phyloP scores from a whole-genome alignment of 768 basidiomycete genomes.

The Collybia nuda region DNA sequence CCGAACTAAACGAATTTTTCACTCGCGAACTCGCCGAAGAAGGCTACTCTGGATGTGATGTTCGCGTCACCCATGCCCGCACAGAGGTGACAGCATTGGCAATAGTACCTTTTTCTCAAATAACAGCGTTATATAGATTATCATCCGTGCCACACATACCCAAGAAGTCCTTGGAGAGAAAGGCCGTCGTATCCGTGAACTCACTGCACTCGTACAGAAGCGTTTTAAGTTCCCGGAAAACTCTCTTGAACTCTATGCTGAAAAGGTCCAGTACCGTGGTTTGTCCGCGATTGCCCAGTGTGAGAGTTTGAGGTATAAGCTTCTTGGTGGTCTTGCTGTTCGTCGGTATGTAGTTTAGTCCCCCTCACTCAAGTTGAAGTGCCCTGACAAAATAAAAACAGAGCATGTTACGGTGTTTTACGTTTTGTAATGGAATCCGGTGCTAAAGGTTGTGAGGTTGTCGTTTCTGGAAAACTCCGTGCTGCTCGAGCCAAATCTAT shows the following conservation, averaged over 20 bases:
- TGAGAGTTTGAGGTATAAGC: constrained; percentile 97
- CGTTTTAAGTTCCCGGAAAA: constrained; percentile 99
- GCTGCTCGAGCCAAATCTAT: constrained; percentile 99
- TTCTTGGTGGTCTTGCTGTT: constrained; percentile 98
- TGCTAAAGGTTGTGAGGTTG: constrained; percentile 99
- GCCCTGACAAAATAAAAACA: constrained; percentile 22
- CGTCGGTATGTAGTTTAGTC: constrained; percentile 66
- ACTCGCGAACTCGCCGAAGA: constrained; percentile 97
- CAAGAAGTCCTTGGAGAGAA: constrained; percentile 99
- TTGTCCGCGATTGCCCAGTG: constrained; percentile 98
- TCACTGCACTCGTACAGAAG: constrained; percentile 97
- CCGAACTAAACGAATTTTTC: constrained; percentile 99
- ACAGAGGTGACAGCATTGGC: constrained; percentile 67
- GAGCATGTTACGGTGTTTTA: constrained; percentile 99
- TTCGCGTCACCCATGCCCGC: constrained; percentile 98
- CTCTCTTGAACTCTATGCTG: constrained; percentile 97
- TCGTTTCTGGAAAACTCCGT: constrained; percentile 99
- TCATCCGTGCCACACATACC: constrained; percentile 99
- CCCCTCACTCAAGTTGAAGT: neutral
- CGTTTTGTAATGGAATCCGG: constrained; percentile 99
- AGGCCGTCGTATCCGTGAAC: constrained; percentile 97
- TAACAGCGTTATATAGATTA: constrained; percentile 58
- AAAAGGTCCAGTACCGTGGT: constrained; percentile 98
- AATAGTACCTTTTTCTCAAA: too few species aligned
- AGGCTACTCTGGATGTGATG: constrained; percentile 99